Base-by-base conservation (phyloP, 1,139 yeast species). In the Candida freyschussii region DNA sequence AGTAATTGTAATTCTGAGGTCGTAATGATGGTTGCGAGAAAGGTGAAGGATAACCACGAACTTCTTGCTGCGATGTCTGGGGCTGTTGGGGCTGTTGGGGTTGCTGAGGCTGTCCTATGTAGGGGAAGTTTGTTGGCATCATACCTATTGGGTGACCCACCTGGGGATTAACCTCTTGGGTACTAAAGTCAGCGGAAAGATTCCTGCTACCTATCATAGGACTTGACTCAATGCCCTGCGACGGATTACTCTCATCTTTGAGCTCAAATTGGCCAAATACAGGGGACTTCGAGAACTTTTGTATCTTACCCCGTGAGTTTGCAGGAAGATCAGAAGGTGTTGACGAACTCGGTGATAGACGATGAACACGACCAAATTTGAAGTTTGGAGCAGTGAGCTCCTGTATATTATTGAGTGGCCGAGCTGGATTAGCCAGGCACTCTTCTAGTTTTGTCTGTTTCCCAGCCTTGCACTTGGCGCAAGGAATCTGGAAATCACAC, bases 401-500 rank as follows among this genome's bases (percentile, higher is more conserved):
- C 20, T 46, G 47, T 19, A 36, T 36, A 19, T 44, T 40, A 15
- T 41, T 36, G 22, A 44, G 23, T 0, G 43, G 36, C n/a, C 34
- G 36, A 5, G 49, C 47, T 2, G 50, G 50, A 12, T 25, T 27
- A 4, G 37, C 41, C 13, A 43, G 26, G 22, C 50, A 46, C 26
- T 44, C 47, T 7, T 43, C 44, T 16, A 37, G 21, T 24, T 40
- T 35, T 10, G 34, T 36, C 24, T 40, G 37, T 15, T 36, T 33
- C 6, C 40, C 44, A 2, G 44, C 28, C 21, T 41, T 32, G 29
- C 50, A 46, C 1, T 40, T 40, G 6, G 42, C 30, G 25, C 50
- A 46, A 2, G 50, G 50, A 4, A 44, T 28, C 10, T 29, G 33
- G 11, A 44, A 36, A 23, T 46, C 46, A 24, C 50, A 46, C 18